A percentile compares a stretch with the other conserved stretches of the same genome.
Conservation (phyloP, 306 rosid genomes). For the Dryas octopetala region DNA sequence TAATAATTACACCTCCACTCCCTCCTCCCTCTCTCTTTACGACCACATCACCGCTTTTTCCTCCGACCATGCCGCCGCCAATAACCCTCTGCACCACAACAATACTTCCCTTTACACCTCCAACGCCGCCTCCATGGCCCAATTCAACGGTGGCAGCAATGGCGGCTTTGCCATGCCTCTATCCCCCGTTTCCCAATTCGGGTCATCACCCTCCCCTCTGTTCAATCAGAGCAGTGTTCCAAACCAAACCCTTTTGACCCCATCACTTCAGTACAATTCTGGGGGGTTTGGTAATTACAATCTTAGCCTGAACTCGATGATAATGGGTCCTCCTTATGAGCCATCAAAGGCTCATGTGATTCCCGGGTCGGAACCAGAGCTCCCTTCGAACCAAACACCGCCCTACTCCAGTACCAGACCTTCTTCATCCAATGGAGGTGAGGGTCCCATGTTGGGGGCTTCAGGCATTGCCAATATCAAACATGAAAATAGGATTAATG, state of each 20-base stretch:
- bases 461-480: constrained; percentile 26
- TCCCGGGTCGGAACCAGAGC: constrained; percentile 32
- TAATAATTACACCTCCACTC: background rate
- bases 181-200: constrained; percentile 48
- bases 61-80: background rate
- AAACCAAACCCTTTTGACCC: constrained; percentile 13
- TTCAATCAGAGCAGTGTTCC: constrained; percentile 32
- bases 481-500: background rate
- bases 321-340: constrained; percentile 30
- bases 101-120: constrained; percentile 22
- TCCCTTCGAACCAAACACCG: constrained; percentile 58
- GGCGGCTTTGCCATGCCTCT: constrained; percentile 35
- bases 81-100: constrained; percentile 7
- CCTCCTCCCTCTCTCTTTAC: constrained; percentile 16
- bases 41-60: constrained; percentile 22
- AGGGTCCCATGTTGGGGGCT: constrained; percentile 30
- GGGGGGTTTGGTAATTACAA: constrained; percentile 21
- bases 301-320: constrained; percentile 21
- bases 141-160: constrained; percentile 17
- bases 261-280: constrained; percentile 15
- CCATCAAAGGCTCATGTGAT: constrained; percentile 15
- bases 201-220: constrained; percentile 32
- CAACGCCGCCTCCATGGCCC: constrained; percentile 22
- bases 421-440: constrained; percentile 50
- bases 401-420: constrained; percentile 35